Evolutionary conservation across 495 filamentous ascomycete species (phyloP).

Genomic region (Penicillium diatomitis): DNA sequence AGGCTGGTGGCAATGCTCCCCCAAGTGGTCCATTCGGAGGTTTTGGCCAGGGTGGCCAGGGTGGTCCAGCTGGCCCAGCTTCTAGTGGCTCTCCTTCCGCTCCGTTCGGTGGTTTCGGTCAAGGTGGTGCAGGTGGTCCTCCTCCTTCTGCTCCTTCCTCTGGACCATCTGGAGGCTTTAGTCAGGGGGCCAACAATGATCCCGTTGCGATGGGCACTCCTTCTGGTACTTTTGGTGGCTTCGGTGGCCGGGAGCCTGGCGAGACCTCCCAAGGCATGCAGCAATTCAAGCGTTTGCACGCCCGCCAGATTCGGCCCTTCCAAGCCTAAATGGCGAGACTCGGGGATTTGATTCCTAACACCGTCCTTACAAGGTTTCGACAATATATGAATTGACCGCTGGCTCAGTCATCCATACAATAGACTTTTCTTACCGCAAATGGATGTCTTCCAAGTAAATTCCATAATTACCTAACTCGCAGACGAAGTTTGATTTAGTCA

Average conservation of each 20-base stretch:
- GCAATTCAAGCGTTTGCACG: conserved; percentile 17
- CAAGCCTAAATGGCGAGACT: conserved; percentile 3
- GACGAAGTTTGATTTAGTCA: too few relatives aligned
- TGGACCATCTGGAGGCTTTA: neutral
- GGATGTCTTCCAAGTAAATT: too few relatives aligned
- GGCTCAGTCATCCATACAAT: conserved; percentile 10
- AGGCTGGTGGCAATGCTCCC: too few relatives aligned
- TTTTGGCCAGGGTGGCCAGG: too few relatives aligned
- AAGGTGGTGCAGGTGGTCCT: neutral
- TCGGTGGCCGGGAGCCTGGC: neutral
- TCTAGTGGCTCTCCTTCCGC: neutral
- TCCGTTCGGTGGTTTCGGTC: conserved; percentile 1
- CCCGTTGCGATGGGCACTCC: neutral
- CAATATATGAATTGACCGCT: conserved; percentile 7
- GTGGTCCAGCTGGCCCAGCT: too few relatives aligned
- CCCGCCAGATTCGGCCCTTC: conserved; percentile 21
- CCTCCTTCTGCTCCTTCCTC: neutral
- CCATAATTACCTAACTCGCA: too few relatives aligned
- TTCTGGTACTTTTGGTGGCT: neutral
- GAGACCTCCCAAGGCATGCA: neutral
- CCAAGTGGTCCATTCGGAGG: too few relatives aligned
- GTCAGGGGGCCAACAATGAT: neutral
- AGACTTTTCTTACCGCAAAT: too few relatives aligned
- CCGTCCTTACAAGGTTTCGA: neutral
- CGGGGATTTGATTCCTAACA: too few relatives aligned